Evolutionary conservation across 1,284 basidiomycete species (phyloP).

Genomic region (Marasmius tenuissimus): DNA sequence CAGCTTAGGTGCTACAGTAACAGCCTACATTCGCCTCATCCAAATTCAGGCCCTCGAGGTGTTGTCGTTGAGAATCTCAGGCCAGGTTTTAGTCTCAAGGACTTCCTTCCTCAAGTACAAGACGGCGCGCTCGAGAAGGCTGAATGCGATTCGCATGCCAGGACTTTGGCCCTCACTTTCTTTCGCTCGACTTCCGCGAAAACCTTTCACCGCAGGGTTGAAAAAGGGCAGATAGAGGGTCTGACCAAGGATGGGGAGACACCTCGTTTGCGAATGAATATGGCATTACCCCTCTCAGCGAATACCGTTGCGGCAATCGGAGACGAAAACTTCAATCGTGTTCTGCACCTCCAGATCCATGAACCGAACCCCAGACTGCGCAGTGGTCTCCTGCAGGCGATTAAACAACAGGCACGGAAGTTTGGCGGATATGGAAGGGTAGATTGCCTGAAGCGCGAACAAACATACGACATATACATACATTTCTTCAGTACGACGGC

Average conservation of each 20-base stretch:
- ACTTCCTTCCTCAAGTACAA: not conserved
- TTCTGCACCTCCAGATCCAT: not conserved
- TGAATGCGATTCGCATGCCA: not conserved
- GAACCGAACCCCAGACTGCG: too few relatives aligned
- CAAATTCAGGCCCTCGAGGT: not conserved
- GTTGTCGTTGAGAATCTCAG: not conserved
- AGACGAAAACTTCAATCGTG: not conserved
- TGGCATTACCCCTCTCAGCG: not conserved
- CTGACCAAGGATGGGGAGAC: not conserved
- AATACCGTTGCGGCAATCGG: not conserved
- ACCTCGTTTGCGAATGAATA: not conserved
- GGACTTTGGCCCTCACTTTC: not conserved
- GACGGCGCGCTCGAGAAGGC: not conserved
- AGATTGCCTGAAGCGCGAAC: too few relatives aligned
- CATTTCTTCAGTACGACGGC: too few relatives aligned
- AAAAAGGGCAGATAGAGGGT: not conserved
- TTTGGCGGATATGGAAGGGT: too few relatives aligned
- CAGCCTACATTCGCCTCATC: not conserved
- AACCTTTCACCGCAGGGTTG: not conserved
- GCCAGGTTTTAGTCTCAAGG: not conserved
- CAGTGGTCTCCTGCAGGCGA: too few relatives aligned
- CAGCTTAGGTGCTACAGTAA: not conserved
- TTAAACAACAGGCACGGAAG: too few relatives aligned
- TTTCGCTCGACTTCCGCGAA: not conserved
- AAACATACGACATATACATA: too few relatives aligned